Conservation (phyloP, 1,139 yeast species). For the Hanseniaspora gamundiae region DNA sequence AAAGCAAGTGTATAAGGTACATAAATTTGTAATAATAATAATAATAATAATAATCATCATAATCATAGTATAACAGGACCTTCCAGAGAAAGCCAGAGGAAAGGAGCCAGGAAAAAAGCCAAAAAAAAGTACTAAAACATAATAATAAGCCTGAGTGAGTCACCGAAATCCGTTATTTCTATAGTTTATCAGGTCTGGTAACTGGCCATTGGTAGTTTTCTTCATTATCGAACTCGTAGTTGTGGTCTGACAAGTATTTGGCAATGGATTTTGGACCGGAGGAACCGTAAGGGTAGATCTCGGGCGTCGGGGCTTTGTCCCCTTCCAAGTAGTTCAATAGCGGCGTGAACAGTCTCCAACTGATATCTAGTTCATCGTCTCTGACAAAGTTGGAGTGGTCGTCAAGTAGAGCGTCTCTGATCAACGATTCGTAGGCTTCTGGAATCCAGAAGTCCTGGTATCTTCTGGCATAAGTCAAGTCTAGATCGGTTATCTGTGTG, state of each 20-base stretch:
- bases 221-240: slow-evolving; percentile 50
- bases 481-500: slow-evolving; percentile 79
- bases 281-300: slow-evolving; percentile 73
- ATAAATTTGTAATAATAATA: neutral
- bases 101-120: neutral
- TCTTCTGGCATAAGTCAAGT: slow-evolving; percentile 71
- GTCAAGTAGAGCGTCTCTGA: slow-evolving; percentile 80
- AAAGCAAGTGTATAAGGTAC: neutral
- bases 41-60: neutral
- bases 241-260: slow-evolving; percentile 52
- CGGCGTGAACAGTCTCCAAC: slow-evolving; percentile 92
- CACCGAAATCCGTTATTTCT: neutral
- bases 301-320: slow-evolving; percentile 49
- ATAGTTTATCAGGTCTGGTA: slow-evolving; percentile 38
- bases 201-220: slow-evolving; percentile 76
- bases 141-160: too few species aligned
- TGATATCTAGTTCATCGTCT: slow-evolving; percentile 90
- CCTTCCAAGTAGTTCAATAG: slow-evolving; percentile 69
- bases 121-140: neutral
- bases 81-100: neutral
- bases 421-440: slow-evolving; percentile 92
- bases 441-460: slow-evolving; percentile 90
- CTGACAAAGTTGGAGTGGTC: slow-evolving; percentile 96
- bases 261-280: slow-evolving; percentile 70
- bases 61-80: neutral